Evolutionary conservation across 163 green algal species (phyloP).

Genomic region (Chlamydomonas reinhardtii): DNA sequence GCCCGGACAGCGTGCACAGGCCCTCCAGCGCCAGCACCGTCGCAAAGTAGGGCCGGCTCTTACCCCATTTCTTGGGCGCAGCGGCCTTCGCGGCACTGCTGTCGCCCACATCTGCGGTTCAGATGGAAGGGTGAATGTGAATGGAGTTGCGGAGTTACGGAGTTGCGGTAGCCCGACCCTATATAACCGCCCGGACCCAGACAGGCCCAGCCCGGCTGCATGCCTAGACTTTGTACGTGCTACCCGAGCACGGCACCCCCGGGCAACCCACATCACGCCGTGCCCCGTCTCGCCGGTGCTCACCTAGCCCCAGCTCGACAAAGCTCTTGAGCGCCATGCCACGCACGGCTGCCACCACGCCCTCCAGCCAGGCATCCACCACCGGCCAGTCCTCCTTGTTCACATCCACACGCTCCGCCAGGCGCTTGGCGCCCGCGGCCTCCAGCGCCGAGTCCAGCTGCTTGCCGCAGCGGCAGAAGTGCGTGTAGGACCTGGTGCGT

Average conservation of each 20-base stretch:
- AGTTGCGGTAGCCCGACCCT: too few relatives aligned
- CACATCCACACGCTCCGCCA: slow-evolving; percentile 75
- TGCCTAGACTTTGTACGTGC: too few relatives aligned
- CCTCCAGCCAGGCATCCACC: slow-evolving; percentile 83
- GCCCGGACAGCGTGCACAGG: slow-evolving; percentile 70
- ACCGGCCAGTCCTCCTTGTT: slow-evolving; percentile 90
- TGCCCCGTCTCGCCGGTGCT: neutral
- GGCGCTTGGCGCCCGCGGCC: slow-evolving; percentile 61
- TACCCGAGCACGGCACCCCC: too few relatives aligned
- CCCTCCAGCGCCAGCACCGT: slow-evolving; percentile 75
- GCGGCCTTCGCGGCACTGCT: neutral
- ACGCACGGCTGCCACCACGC: slow-evolving; percentile 63
- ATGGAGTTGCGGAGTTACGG: too few relatives aligned
- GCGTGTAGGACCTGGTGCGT: slow-evolving; percentile 80
- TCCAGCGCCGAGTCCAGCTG: slow-evolving; percentile 79
- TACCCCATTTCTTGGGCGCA: slow-evolving; percentile 64
- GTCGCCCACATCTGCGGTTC: neutral
- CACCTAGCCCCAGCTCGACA: slow-evolving; percentile 47
- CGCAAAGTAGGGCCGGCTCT: slow-evolving; percentile 76
- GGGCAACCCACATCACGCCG: neutral
- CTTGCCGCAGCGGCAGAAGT: slow-evolving; percentile 92
- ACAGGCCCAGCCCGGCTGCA: too few relatives aligned
- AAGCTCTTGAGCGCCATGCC: slow-evolving; percentile 67
- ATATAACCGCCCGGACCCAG: too few relatives aligned
- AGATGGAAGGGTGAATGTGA: too few relatives aligned